These are phyloP conservation scores for Xylaria scruposa DNA, from an alignment of 495 filamentous ascomycete genomes.

Conservation along the genomic window DNA sequence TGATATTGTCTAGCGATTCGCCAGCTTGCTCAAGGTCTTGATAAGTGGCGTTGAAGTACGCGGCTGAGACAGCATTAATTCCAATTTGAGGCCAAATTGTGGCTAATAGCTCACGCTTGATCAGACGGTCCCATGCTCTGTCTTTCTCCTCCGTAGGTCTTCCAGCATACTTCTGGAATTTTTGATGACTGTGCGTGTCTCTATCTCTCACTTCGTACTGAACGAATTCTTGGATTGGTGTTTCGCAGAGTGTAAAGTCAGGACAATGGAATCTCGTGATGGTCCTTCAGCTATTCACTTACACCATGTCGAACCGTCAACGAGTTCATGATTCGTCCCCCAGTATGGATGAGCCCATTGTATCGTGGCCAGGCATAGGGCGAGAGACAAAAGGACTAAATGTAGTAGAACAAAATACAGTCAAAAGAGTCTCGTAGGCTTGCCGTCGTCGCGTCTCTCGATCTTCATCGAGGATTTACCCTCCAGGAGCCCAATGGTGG, in stretches of 20 bases:
- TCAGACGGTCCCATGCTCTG: slow-evolving; percentile 27
- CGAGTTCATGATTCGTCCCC: not conserved
- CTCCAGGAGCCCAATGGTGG: not conserved
- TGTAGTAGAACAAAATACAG: slow-evolving; percentile 4
- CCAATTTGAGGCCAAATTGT: not conserved
- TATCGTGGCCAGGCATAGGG: not conserved
- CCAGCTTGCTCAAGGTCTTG: not conserved
- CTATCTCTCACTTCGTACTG: slow-evolving; percentile 26
- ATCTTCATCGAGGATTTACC: not conserved
- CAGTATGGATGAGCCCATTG: not conserved
- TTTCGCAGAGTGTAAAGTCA: slow-evolving; percentile 4
- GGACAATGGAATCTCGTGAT: not conserved
- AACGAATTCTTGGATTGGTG: slow-evolving; percentile 24
- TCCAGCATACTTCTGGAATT: slow-evolving; percentile 24
- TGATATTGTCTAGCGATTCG: slow-evolving; percentile 16
- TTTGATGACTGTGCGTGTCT: slow-evolving; percentile 18
- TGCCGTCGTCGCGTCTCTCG: not conserved
- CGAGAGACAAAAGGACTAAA: not conserved
- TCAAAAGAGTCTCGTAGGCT: not conserved
- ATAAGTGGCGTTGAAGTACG: not conserved
- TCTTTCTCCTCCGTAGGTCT: slow-evolving; percentile 25
- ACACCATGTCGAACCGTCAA: not conserved
- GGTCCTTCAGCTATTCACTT: not conserved
- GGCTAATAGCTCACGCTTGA: slow-evolving; percentile 23
- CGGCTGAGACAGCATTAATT: not conserved